Conservation (phyloP, 805 yeast species). For the Candida ulmi region DNA sequence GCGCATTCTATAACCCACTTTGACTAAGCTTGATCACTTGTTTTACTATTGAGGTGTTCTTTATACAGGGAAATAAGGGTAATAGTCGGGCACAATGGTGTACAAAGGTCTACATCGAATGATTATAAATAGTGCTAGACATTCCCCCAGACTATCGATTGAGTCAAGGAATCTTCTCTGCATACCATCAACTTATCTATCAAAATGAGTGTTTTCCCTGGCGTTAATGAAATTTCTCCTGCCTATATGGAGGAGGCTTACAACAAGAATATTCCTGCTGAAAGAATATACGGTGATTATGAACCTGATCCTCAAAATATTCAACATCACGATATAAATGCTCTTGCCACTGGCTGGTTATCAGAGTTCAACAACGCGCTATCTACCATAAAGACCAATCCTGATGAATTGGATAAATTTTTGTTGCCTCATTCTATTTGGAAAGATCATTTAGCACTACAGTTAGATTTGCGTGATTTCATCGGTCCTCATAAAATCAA, state of each 20-base stretch:
- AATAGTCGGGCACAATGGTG: no score
- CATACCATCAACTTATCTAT: no score
- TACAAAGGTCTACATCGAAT: no score
- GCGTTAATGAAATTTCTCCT: slow-evolving; percentile 21
- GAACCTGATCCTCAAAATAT: slow-evolving; percentile 24
- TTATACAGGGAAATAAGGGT: no score
- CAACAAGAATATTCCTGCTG: slow-evolving; percentile 23
- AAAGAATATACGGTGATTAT: slow-evolving; percentile 23
- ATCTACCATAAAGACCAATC: slow-evolving; percentile 5
- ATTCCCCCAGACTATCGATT: no score
- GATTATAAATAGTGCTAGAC: no score
- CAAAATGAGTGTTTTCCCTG: slow-evolving; percentile 16
- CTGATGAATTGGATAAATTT: slow-evolving; percentile 18
- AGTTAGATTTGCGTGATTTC: slow-evolving; percentile 29
- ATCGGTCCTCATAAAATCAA: slow-evolving; percentile 27
- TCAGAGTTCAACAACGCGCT: slow-evolving; percentile 24
- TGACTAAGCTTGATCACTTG: no score
- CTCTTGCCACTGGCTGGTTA: slow-evolving; percentile 27
- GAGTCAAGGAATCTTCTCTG: no score
- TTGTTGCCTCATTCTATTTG: slow-evolving; percentile 27
- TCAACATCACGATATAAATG: slow-evolving; percentile 19
- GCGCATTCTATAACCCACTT: no score
- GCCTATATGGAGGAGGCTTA: slow-evolving; percentile 17
- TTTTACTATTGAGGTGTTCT: background rate
- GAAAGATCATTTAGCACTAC: slow-evolving; percentile 33